Evolutionary conservation across 331 rosid species (phyloP).

Genomic region (Stylosanthes scabra): DNA sequence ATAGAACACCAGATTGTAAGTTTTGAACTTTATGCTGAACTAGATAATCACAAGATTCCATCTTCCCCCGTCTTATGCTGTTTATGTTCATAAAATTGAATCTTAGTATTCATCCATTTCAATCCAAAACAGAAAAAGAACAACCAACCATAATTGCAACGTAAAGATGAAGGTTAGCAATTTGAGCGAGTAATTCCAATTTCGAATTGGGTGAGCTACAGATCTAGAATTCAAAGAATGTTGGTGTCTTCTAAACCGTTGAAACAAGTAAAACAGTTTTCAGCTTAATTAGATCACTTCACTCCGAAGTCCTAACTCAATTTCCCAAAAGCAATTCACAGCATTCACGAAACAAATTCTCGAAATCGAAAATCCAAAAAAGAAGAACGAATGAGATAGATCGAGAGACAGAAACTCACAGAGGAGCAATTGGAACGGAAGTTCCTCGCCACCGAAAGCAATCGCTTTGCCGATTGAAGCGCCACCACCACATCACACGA

Average conservation of each 20-base stretch:
- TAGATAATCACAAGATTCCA: slow-evolving; percentile 15
- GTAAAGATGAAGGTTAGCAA: neutral
- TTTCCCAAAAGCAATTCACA: neutral
- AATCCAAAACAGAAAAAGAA: neutral
- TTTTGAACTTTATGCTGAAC: neutral
- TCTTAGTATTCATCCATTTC: slow-evolving; percentile 1
- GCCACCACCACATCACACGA: slow-evolving; percentile 70
- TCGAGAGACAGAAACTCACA: slow-evolving; percentile 56
- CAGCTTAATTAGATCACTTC: neutral
- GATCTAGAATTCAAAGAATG: slow-evolving; percentile 39
- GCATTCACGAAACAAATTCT: neutral
- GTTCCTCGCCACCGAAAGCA: slow-evolving; percentile 56
- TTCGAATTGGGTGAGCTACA: slow-evolving; percentile 2
- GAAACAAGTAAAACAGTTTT: neutral
- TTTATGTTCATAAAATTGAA: slow-evolving; percentile 18
- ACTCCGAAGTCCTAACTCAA: neutral
- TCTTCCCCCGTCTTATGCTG: neutral
- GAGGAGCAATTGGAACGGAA: slow-evolving; percentile 60
- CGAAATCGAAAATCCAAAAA: neutral
- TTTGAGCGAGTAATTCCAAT: neutral
- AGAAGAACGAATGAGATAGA: slow-evolving; percentile 2
- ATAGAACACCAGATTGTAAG: neutral
- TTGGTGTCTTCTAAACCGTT: neutral
- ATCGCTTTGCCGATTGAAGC: slow-evolving; percentile 72
- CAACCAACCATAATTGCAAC: no score